A percentile compares a stretch with the other conserved stretches of the same genome.
These are phyloP conservation scores for Nothophaeocryptopus gaeumannii DNA, from an alignment of 2,329 filamentous ascomycete genomes.

Conservation along the genomic window DNA sequence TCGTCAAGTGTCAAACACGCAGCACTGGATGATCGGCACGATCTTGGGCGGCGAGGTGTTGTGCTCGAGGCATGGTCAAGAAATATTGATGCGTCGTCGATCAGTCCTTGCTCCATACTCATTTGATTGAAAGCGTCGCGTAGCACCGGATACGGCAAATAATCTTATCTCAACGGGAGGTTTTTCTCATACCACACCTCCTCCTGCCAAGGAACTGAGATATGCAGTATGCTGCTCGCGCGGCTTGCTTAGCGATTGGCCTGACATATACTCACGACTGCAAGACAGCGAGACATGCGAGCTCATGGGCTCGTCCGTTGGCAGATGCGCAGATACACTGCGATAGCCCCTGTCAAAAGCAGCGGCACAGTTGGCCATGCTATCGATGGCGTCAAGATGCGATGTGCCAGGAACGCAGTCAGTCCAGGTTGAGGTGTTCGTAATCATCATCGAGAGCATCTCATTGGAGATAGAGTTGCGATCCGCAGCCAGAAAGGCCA, in stretches of 20 bases:
- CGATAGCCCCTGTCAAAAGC: neutral
- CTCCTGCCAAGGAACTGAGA: neutral
- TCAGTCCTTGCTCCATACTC: constrained; percentile 8
- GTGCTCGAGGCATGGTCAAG: constrained; percentile 5
- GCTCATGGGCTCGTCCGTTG: too few relatives aligned
- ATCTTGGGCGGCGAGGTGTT: too few relatives aligned
- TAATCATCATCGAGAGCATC: constrained; percentile 5
- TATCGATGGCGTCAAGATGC: constrained; percentile 16
- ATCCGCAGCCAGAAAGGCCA: neutral
- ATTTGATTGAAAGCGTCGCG: neutral
- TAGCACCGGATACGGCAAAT: constrained; percentile 4
- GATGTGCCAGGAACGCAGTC: neutral
- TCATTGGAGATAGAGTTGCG: constrained; percentile 7
- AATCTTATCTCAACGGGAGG: constrained; percentile 1
- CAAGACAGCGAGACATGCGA: too few relatives aligned
- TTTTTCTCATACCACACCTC: constrained; percentile 3
- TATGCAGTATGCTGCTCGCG: neutral
- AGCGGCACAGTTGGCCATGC: constrained; percentile 3
- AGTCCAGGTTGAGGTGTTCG: constrained; percentile 4
- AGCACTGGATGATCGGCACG: too few relatives aligned
- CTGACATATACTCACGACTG: too few relatives aligned
- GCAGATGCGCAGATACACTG: too few relatives aligned
- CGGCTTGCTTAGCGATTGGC: too few relatives aligned
- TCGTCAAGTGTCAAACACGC: too few relatives aligned
- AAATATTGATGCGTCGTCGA: constrained; percentile 10